Evolutionary conservation across 202 grass and related monocot genomes (phyloP), one percentile per base, ranked within the genome.

Genomic region (Panicum hallii): DNA sequence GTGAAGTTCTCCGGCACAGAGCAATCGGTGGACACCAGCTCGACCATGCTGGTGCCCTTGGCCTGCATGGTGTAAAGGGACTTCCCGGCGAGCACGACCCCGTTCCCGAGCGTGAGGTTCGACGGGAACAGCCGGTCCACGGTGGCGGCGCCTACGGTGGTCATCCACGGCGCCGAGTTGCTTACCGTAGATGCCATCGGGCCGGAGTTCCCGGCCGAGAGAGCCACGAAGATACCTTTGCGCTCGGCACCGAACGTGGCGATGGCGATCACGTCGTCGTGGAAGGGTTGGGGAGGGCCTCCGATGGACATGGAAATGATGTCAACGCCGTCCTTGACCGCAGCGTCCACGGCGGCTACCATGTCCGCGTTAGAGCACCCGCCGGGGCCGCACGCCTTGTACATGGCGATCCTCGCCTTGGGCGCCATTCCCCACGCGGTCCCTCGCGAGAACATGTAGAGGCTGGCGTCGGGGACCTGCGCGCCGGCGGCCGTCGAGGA

Each of bases 81-180:
- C 54, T 85, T 74, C 11, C 88, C 93, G 0, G 45, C 17, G 58
- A 90, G 71, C 26, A 90, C 80, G 30, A 63, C 70, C 4, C 83
- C 88, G 78, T 87, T 84, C 17, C 86, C 93, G 28, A 92, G 89
- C 36, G 26, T 75, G 67, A 92, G 32, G 45, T 11, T 62, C 16
- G 80, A 86, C 30, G 72, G 64, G 80, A 95, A 95, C 46, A 48
- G 47, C 15, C 83, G 85, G 86, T 92, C 93, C 44, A 88, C 69
- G 3, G 76, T 48, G 28, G 79, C 41, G 2, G 93, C 83, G 45
- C 83, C 93, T 44, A 93, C 83, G 45, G 88, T 89, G 17, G 76
- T 79, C 63, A 95, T 66, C 90, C 93, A 95, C 16, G 90, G 90
- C 28, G 88, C 82, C 6, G 44, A 8, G 83, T 95, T 95, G 60